These are phyloP conservation scores for Amanita subjunquillea DNA, from an alignment of 768 basidiomycete genomes.

Conservation along the genomic window DNA sequence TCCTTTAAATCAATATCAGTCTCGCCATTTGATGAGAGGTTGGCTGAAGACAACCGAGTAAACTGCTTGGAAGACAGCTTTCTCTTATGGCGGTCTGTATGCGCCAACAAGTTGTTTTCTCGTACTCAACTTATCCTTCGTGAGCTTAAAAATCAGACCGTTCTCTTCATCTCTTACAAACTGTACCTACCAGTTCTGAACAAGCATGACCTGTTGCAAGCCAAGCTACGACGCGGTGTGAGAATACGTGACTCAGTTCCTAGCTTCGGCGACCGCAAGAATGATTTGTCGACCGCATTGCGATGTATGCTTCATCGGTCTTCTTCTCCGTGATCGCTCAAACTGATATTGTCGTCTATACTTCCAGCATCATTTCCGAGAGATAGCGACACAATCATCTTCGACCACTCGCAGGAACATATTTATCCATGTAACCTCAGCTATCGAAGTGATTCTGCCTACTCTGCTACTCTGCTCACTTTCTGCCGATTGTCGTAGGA, in stretches of 20 bases:
- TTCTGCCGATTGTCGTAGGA: constrained; percentile 33
- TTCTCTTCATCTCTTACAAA: not conserved
- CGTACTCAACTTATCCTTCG: constrained; percentile 46
- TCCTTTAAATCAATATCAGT: constrained; percentile 24
- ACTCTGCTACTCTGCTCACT: not conserved
- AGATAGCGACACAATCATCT: constrained; percentile 43
- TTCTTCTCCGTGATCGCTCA: not conserved
- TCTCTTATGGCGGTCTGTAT: constrained; percentile 68
- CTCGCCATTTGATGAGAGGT: constrained; percentile 73
- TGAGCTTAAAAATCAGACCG: constrained; percentile 12
- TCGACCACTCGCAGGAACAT: constrained; percentile 60
- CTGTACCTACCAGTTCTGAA: constrained; percentile 36
- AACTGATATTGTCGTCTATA: constrained; percentile 28
- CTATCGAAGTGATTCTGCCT: constrained; percentile 35
- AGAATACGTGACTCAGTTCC: constrained; percentile 60
- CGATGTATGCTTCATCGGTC: constrained; percentile 39
- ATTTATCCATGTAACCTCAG: constrained; percentile 66
- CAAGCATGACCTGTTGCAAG: constrained; percentile 64
- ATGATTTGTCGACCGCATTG: constrained; percentile 58
- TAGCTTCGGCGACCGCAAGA: constrained; percentile 64
- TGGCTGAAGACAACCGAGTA: constrained; percentile 58
- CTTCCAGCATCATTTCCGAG: constrained; percentile 74
- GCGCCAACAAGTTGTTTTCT: constrained; percentile 52
- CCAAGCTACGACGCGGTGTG: constrained; percentile 60
- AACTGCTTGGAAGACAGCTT: constrained; percentile 75